Evolutionary conservation across 192 early-diverging fungal genomes (phyloP), one percentile per base, ranked within the genome.

Genomic region (Rhizoclosmatium sp.): DNA sequence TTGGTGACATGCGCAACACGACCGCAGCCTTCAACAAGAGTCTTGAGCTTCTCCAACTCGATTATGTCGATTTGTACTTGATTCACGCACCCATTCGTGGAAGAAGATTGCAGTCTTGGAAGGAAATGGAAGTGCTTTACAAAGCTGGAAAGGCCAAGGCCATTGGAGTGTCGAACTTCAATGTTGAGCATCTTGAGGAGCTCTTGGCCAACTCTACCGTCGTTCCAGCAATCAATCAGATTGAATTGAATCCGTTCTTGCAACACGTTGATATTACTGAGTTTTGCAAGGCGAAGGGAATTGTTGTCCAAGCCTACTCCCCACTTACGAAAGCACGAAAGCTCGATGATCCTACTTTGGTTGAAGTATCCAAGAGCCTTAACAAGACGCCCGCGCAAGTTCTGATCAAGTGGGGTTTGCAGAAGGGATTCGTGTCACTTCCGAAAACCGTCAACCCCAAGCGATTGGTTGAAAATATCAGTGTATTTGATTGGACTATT

Each of bases 141-240:
- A 89, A 88, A 19, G 82, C 84, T 19, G 92, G 93, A 75, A 93
- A 93, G 82, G 90, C 90, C 69, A 90, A 90, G 69, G 81, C 90
- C 58, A 94, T 98, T 51, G 96, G 96, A 79, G 94, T 97, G 47
- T 93, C 92, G 65, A 98, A 98, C 87, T 91, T 89, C 69, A 76
- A 78, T 64, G 82, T 86, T 31, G 31, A 12, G 23, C n/a, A 72
- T 3, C 75, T 45, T 85, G 84, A 93, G 59, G 86, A 91, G 72
- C 82, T 97, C 59, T 75, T 96, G 4, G 84, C 80, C 4, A 68
- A 82, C 64, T 88, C 90, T 80, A 87, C 85, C 65, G 90, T 96
- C 48, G 72, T 87, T 66, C 96, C 96, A 19, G 95, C 92, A 58
- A 92, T 92, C 49, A 93, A 94, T 87, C 95, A 98, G 83, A 83